Conservation (phyloP, 2,329 filamentous ascomycete genomes). For the Rhinocladiella mackenziei region DNA sequence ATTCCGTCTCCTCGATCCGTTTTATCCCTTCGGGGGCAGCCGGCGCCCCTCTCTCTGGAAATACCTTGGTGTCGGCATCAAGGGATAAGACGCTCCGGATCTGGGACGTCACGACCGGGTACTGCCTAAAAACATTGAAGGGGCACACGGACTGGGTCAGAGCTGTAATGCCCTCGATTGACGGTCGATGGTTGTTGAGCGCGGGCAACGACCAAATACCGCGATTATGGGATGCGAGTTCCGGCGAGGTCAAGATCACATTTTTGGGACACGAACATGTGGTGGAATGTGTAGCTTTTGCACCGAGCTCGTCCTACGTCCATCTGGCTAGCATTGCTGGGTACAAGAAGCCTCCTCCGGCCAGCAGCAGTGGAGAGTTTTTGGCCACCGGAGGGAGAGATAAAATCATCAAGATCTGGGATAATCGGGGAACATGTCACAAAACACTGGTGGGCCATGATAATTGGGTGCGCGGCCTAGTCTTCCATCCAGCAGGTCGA, state of each 20-base stretch:
- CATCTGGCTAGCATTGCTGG: conserved; percentile 74
- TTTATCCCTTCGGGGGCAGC: conserved; percentile 82
- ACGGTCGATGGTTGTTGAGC: conserved; percentile 78
- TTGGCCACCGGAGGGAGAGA: conserved; percentile 85
- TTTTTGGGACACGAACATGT: conserved; percentile 83
- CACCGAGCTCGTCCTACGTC: conserved; percentile 72
- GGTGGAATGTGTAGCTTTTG: conserved; percentile 81
- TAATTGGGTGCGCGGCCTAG: conserved; percentile 83
- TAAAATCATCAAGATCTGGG: conserved; percentile 88
- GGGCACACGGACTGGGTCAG: conserved; percentile 91
- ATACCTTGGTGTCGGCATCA: conserved; percentile 80
- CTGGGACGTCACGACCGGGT: conserved; percentile 92
- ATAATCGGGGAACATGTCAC: conserved; percentile 75
- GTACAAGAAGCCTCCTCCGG: conserved; percentile 73
- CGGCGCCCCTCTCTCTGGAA: conserved; percentile 72
- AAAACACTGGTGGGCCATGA: conserved; percentile 84
- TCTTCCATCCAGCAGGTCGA: conserved; percentile 89
- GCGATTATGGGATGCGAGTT: conserved; percentile 77
- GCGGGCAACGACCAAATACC: conserved; percentile 78
- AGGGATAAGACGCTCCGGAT: conserved; percentile 79
- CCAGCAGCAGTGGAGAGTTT: conserved; percentile 75
- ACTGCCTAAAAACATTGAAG: conserved; percentile 82
- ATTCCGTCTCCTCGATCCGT: conserved; percentile 81
- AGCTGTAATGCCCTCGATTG: conserved; percentile 74
- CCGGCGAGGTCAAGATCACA: conserved; percentile 70